A percentile compares a stretch with the other conserved stretches of the same genome.
Conservation (phyloP, 2,329 filamentous ascomycete genomes). For the Sarocladium kiliense region DNA sequence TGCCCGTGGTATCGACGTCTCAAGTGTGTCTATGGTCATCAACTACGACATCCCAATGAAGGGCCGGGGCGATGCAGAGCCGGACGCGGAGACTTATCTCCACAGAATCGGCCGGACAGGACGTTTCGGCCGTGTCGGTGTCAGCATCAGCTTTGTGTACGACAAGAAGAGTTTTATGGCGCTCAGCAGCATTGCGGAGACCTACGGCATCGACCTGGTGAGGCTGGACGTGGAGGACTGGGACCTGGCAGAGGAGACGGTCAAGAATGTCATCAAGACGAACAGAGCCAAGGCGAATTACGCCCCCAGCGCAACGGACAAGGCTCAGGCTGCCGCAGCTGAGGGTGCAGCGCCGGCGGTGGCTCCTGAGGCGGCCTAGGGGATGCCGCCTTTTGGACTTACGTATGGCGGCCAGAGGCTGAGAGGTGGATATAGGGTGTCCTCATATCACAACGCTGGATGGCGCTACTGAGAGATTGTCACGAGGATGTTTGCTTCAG, state of each 20-base stretch:
- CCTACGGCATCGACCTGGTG: slow-evolving; percentile 77
- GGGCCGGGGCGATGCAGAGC: slow-evolving; percentile 70
- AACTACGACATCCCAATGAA: slow-evolving; percentile 89
- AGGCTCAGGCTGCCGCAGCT: slow-evolving; percentile 20
- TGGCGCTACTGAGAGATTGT: background rate
- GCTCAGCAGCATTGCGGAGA: slow-evolving; percentile 71
- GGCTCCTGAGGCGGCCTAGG: background rate
- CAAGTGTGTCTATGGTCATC: slow-evolving; percentile 91
- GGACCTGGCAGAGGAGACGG: slow-evolving; percentile 79
- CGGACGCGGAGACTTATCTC: slow-evolving; percentile 92
- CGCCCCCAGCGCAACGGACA: slow-evolving; percentile 40
- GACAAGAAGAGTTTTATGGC: slow-evolving; percentile 77
- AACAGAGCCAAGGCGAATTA: slow-evolving; percentile 53
- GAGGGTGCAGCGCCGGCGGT: slow-evolving; percentile 16
- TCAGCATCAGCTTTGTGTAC: slow-evolving; percentile 91
- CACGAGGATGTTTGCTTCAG: background rate
- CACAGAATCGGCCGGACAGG: slow-evolving; percentile 97
- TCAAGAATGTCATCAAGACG: slow-evolving; percentile 77
- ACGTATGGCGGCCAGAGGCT: background rate
- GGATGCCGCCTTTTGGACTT: background rate
- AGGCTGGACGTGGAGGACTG: slow-evolving; percentile 82
- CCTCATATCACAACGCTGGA: background rate
- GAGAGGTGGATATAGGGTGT: background rate
- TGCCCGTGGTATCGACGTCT: slow-evolving; percentile 90
- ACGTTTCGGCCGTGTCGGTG: slow-evolving; percentile 92